A percentile compares a stretch with the other conserved stretches of the same genome.
These are phyloP conservation scores for Pneumocystis jirovecii DNA, from an alignment of 1,139 yeast genomes.

Conservation along the genomic window DNA sequence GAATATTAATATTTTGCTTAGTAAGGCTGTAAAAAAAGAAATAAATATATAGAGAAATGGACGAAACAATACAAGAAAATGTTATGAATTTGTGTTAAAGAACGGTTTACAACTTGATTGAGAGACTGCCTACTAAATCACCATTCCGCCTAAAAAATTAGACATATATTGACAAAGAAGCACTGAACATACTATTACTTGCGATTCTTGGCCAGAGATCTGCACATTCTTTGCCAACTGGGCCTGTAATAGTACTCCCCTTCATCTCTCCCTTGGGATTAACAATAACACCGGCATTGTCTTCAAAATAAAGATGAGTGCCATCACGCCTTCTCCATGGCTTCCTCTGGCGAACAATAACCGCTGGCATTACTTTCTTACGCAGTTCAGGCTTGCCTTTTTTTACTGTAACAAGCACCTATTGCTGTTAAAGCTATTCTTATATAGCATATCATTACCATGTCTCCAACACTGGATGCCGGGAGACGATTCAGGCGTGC, in stretches of 20 bases:
- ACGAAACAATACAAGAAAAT: too few relatives aligned
- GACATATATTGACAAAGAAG: not conserved
- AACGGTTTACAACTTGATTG: too few relatives aligned
- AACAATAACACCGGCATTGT: constrained; percentile 99
- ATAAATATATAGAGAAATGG: too few relatives aligned
- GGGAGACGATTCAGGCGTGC: constrained; percentile 99
- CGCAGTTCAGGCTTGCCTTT: constrained; percentile 99
- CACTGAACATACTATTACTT: constrained; percentile 84
- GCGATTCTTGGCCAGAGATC: constrained; percentile 99
- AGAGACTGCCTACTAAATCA: not conserved
- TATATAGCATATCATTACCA: constrained; percentile 42
- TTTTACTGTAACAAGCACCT: constrained; percentile 75
- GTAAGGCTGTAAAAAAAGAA: too few relatives aligned
- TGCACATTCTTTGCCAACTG: constrained; percentile 99
- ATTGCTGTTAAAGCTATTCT: not conserved
- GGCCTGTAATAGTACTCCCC: constrained; percentile 99
- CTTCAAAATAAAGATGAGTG: constrained; percentile 98
- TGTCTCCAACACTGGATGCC: constrained; percentile 99
- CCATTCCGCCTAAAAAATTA: not conserved
- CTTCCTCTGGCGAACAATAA: constrained; percentile 97
- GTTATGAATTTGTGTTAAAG: too few relatives aligned
- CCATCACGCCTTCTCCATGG: constrained; percentile 99
- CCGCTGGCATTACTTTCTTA: constrained; percentile 99
- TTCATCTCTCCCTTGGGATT: constrained; percentile 99
- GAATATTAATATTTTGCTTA: too few relatives aligned